phyloP scores from a whole-genome alignment of 2,329 filamentous ascomycete species.

The Nothopassalora personata region DNA sequence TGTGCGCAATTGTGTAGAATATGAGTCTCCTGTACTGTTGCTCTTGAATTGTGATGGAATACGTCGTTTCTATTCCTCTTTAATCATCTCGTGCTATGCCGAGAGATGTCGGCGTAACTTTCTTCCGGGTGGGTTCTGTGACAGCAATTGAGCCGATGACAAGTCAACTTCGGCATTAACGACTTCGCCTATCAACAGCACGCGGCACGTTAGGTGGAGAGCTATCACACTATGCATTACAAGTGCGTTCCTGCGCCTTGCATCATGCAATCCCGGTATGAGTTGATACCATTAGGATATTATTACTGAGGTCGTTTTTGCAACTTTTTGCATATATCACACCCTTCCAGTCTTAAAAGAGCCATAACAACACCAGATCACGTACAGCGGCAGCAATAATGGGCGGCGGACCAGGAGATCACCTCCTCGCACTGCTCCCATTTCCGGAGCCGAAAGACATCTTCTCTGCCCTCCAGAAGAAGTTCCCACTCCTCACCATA shows the following conservation, averaged over 20 bases:
- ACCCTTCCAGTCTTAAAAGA: not conserved
- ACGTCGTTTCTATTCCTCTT: too few species aligned
- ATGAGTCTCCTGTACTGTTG: too few species aligned
- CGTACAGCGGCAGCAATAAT: slow-evolving; percentile 20
- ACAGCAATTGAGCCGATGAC: too few species aligned
- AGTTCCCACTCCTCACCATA: slow-evolving; percentile 44
- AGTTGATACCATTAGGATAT: not conserved
- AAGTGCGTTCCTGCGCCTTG: not conserved
- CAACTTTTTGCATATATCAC: not conserved
- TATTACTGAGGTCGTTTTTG: not conserved
- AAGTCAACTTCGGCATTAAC: not conserved
- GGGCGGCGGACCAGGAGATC: slow-evolving; percentile 36
- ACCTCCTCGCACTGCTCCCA: slow-evolving; percentile 31
- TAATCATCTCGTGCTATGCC: too few species aligned
- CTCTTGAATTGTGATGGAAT: too few species aligned
- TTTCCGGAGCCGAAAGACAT: slow-evolving; percentile 35
- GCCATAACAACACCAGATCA: not conserved
- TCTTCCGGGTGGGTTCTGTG: too few species aligned
- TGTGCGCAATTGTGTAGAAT: too few species aligned
- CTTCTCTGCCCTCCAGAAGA: slow-evolving; percentile 36
- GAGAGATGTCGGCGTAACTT: too few species aligned
- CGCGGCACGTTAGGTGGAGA: not conserved
- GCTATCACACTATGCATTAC: not conserved
- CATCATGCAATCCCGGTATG: not conserved
- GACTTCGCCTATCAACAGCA: not conserved